phyloP scores from a whole-genome alignment of 192 early-diverging fungal genomes.

The Radiomyces spectabilis region DNA sequence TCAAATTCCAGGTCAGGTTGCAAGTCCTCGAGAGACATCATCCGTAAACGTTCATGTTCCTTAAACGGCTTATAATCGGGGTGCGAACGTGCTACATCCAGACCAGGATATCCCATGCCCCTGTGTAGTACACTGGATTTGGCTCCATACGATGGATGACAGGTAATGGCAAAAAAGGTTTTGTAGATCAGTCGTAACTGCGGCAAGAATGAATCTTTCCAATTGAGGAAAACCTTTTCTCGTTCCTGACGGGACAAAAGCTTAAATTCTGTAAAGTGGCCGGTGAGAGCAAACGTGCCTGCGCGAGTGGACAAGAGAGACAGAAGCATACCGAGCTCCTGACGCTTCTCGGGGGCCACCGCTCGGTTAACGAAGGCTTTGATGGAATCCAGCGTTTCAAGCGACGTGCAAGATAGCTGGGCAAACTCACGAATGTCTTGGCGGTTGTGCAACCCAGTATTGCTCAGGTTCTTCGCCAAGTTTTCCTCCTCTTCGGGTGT shows the following conservation, averaged over 20 bases:
- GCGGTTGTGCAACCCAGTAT: slow-evolving; percentile 11
- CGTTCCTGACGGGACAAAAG: slow-evolving; percentile 20
- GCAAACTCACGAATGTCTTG: slow-evolving; percentile 19
- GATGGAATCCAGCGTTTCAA: slow-evolving; percentile 7
- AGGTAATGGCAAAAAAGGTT: slow-evolving; percentile 19
- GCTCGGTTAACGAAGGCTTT: slow-evolving; percentile 1
- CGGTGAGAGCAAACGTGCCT: slow-evolving; percentile 24
- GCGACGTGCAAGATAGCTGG: slow-evolving; percentile 13
- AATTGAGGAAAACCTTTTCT: slow-evolving; percentile 20
- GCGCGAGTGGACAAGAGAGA: slow-evolving; percentile 21
- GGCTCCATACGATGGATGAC: slow-evolving; percentile 12
- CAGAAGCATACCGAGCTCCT: slow-evolving; percentile 8
- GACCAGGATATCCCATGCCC: slow-evolving; percentile 47
- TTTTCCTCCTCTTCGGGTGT: slow-evolving; percentile 21
- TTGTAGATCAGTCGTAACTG: slow-evolving; percentile 21
- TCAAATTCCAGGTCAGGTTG: slow-evolving; percentile 36
- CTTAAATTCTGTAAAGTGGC: slow-evolving; percentile 21
- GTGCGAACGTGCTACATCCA: slow-evolving; percentile 23
- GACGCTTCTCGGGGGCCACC: slow-evolving; percentile 10
- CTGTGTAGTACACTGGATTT: slow-evolving; percentile 19
- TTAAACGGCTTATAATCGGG: not conserved
- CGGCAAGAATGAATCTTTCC: slow-evolving; percentile 9
- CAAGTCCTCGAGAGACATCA: not conserved
- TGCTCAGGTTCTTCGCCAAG: slow-evolving; percentile 22
- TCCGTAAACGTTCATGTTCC: not conserved